Percentiles rank a stretch among this genome's conserved stretches.
These are phyloP conservation scores for Inonotus hispidus DNA, from an alignment of 1,284 basidiomycete species.

Conservation along the genomic window DNA sequence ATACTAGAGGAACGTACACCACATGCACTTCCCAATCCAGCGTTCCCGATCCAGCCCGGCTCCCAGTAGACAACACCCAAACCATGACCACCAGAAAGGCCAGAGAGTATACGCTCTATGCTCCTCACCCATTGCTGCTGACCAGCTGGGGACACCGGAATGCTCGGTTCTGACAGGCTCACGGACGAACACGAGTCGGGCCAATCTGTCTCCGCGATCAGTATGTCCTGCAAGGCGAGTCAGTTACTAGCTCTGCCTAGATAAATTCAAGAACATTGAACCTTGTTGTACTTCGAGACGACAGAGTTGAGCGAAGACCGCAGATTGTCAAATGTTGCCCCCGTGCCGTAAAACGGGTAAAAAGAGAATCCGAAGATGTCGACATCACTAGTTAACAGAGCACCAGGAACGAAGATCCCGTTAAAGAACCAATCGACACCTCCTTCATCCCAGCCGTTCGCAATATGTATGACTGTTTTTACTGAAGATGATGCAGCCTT, in stretches of 20 bases:
- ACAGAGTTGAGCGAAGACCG: conserved; percentile 46
- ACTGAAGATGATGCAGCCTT: conserved; percentile 38
- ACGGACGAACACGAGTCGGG: conserved; percentile 45
- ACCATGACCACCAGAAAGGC: conserved; percentile 43
- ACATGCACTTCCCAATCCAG: conserved; percentile 48
- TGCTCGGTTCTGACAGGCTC: conserved; percentile 42
- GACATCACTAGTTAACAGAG: conserved; percentile 44
- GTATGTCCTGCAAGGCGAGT: conserved; percentile 34
- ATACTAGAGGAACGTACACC: conserved; percentile 34
- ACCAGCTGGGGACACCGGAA: conserved; percentile 46
- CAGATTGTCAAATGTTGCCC: conserved; percentile 47
- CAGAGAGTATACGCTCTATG: conserved; percentile 43
- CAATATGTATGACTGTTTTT: conserved; percentile 55
- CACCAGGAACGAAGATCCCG: conserved; percentile 47
- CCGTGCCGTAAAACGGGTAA: conserved; percentile 58
- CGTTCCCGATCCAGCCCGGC: conserved; percentile 59
- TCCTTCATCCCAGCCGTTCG: conserved; percentile 54
- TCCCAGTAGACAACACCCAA: conserved; percentile 54
- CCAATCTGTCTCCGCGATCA: conserved; percentile 65
- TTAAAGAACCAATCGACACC: conserved; percentile 45
- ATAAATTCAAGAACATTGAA: conserved; percentile 20
- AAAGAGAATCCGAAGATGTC: conserved; percentile 61
- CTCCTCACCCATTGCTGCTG: conserved; percentile 50
- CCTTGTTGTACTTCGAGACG: conserved; percentile 46
- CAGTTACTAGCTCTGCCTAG: not conserved